These are phyloP conservation scores for Alternaria rosae DNA, from an alignment of 2,329 filamentous ascomycete genomes.

Conservation along the genomic window DNA sequence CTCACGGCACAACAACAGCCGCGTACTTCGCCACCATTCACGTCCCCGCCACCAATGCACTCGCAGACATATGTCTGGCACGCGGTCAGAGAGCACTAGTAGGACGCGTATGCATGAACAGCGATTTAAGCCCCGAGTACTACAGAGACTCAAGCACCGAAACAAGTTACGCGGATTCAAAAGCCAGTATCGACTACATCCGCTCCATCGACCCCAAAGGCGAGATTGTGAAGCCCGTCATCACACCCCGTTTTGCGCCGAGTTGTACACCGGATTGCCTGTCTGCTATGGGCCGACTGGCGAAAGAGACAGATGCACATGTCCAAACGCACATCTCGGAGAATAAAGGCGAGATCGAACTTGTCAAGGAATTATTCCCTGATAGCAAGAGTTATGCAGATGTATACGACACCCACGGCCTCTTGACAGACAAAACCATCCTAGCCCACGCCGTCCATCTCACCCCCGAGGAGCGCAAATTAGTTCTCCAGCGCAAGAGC, in stretches of 20 bases:
- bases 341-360: slow-evolving; percentile 74
- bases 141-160: slow-evolving; percentile 78
- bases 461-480: slow-evolving; percentile 67
- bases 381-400: slow-evolving; percentile 69
- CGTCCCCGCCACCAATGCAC: slow-evolving; percentile 86
- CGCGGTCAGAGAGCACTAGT: slow-evolving; percentile 89
- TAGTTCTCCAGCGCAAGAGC: slow-evolving; percentile 67
- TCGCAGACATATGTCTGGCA: slow-evolving; percentile 81
- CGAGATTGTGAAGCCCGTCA: slow-evolving; percentile 75
- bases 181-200: slow-evolving; percentile 65
- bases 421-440: slow-evolving; percentile 77
- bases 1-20: slow-evolving; percentile 90
- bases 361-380: slow-evolving; percentile 77
- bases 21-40: slow-evolving; percentile 95
- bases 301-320: slow-evolving; percentile 67
- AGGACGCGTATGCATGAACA: slow-evolving; percentile 95
- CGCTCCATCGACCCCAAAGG: slow-evolving; percentile 68
- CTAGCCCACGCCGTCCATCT: slow-evolving; percentile 88
- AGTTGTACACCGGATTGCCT: slow-evolving; percentile 65
- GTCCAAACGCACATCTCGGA: slow-evolving; percentile 92
- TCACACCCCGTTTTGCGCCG: slow-evolving; percentile 74
- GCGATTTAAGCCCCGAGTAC: slow-evolving; percentile 71
- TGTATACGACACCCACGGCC: slow-evolving; percentile 77
- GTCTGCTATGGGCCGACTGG: slow-evolving; percentile 68
- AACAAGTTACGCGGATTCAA: slow-evolving; percentile 62